Conservation (phyloP, 2,329 filamentous ascomycete species). For the Epichloe festucae region DNA sequence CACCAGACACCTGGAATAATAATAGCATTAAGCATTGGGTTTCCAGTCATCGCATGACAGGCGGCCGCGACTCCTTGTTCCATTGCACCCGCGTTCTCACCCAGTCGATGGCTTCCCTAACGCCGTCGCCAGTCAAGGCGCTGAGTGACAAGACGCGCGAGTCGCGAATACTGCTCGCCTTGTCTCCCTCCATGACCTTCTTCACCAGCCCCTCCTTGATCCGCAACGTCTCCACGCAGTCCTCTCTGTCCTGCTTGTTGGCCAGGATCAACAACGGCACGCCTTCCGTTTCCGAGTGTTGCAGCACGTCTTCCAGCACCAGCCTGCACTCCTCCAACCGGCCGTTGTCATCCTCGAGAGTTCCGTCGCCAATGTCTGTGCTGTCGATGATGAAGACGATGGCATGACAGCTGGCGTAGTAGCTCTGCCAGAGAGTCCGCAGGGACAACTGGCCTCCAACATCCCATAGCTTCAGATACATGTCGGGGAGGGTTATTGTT, state of each 20-base stretch:
- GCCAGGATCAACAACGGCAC: slow-evolving; percentile 86
- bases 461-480: slow-evolving; percentile 98
- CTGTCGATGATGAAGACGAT: slow-evolving; percentile 97
- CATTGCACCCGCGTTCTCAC: slow-evolving; percentile 81
- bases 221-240: slow-evolving; percentile 91
- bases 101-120: slow-evolving; percentile 97
- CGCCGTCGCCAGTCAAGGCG: slow-evolving; percentile 77
- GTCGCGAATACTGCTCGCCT: slow-evolving; percentile 74
- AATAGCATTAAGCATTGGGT: background rate
- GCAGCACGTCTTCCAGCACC: slow-evolving; percentile 81
- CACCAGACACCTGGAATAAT: background rate
- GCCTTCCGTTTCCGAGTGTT: slow-evolving; percentile 76
- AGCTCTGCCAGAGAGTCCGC: slow-evolving; percentile 86
- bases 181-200: slow-evolving; percentile 90
- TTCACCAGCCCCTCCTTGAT: slow-evolving; percentile 96
- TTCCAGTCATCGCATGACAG: slow-evolving; percentile 66
- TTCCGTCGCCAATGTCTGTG: slow-evolving; percentile 79
- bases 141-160: slow-evolving; percentile 83
- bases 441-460: slow-evolving; percentile 86
- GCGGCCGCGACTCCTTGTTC: slow-evolving; percentile 89
- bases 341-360: slow-evolving; percentile 41
- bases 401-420: slow-evolving; percentile 87
- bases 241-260: slow-evolving; percentile 96
- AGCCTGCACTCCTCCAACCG: slow-evolving; percentile 78
- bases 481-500: slow-evolving; percentile 78